Conservation (phyloP, 192 early-diverging fungal genomes). For the Coemansia furcata region DNA sequence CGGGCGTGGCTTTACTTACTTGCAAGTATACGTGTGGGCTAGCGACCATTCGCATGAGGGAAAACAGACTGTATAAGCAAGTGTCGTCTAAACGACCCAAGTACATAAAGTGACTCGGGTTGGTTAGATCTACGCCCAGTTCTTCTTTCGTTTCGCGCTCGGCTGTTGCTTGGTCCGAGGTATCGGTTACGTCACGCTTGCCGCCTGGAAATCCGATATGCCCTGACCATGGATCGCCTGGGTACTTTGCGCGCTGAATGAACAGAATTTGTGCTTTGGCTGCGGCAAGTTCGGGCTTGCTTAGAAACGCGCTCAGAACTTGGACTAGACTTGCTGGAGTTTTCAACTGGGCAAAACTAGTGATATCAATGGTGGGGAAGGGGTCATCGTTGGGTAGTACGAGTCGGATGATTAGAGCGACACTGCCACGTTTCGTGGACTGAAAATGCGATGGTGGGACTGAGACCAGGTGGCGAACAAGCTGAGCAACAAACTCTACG, state of each 20-base stretch:
- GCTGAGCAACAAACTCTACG: slow-evolving; percentile 30
- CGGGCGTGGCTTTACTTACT: slow-evolving; percentile 4
- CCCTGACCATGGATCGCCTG: slow-evolving; percentile 45
- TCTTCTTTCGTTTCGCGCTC: slow-evolving; percentile 47
- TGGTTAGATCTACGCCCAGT: slow-evolving; percentile 25
- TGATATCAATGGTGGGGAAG: slow-evolving; percentile 6
- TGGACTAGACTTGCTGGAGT: slow-evolving; percentile 15
- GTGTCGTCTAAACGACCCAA: slow-evolving; percentile 35
- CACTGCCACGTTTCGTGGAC: slow-evolving; percentile 16
- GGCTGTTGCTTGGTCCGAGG: slow-evolving; percentile 14
- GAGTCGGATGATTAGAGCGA: slow-evolving; percentile 38
- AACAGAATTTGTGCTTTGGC: slow-evolving; percentile 33
- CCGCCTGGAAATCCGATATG: slow-evolving; percentile 53
- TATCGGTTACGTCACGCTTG: slow-evolving; percentile 27
- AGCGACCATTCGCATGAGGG: slow-evolving; percentile 12
- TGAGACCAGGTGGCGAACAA: slow-evolving; percentile 32
- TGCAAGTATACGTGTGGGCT: slow-evolving; percentile 44
- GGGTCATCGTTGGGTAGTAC: slow-evolving; percentile 4
- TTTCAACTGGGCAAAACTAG: background rate
- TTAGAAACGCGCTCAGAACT: slow-evolving; percentile 9
- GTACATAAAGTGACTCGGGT: background rate
- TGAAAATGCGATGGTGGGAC: slow-evolving; percentile 11
- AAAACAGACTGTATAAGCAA: slow-evolving; percentile 7
- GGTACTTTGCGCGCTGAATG: slow-evolving; percentile 41
- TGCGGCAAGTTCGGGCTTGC: background rate